Conservation (phyloP, 1,284 basidiomycete species). For the Microstroma glucosiphilum region DNA sequence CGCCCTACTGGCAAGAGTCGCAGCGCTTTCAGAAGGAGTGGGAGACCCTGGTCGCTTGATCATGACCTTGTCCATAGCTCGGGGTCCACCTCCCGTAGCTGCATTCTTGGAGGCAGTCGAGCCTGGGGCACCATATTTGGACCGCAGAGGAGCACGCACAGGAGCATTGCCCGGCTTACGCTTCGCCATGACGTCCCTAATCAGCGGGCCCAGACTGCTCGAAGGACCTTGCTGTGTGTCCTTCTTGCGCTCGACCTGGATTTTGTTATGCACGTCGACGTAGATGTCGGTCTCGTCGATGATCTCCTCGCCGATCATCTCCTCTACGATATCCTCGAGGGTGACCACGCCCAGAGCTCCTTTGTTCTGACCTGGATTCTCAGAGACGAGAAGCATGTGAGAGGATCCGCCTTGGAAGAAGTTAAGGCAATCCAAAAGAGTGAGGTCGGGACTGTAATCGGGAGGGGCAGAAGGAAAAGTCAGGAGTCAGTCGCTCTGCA, state of each 20-base stretch:
- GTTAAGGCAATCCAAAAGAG: slow-evolving; percentile 54
- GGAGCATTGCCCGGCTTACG: slow-evolving; percentile 40
- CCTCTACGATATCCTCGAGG: slow-evolving; percentile 58
- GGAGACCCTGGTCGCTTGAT: slow-evolving; percentile 36
- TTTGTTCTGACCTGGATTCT: slow-evolving; percentile 69
- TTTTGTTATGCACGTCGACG: slow-evolving; percentile 33
- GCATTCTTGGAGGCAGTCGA: slow-evolving; percentile 19
- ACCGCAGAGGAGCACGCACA: slow-evolving; percentile 34
- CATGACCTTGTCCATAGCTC: slow-evolving; percentile 37
- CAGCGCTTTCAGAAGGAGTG: not conserved
- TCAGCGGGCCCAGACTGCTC: slow-evolving; percentile 35
- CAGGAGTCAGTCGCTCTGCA: no score
- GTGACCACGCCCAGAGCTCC: slow-evolving; percentile 60
- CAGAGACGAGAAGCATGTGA: slow-evolving; percentile 80
- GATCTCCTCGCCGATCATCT: slow-evolving; percentile 54
- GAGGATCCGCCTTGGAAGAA: slow-evolving; percentile 80
- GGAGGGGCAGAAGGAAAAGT: no score
- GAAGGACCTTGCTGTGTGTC: slow-evolving; percentile 18
- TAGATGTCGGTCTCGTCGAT: slow-evolving; percentile 49
- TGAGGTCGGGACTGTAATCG: slow-evolving; percentile 61
- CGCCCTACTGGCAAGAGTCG: no score
- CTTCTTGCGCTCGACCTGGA: slow-evolving; percentile 13
- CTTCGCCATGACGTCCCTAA: slow-evolving; percentile 49
- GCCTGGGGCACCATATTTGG: slow-evolving; percentile 29
- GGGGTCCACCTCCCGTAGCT: slow-evolving; percentile 1